Conservation (phyloP, 352 stramenopile genomes). For the Phytophthora agathidicida region DNA sequence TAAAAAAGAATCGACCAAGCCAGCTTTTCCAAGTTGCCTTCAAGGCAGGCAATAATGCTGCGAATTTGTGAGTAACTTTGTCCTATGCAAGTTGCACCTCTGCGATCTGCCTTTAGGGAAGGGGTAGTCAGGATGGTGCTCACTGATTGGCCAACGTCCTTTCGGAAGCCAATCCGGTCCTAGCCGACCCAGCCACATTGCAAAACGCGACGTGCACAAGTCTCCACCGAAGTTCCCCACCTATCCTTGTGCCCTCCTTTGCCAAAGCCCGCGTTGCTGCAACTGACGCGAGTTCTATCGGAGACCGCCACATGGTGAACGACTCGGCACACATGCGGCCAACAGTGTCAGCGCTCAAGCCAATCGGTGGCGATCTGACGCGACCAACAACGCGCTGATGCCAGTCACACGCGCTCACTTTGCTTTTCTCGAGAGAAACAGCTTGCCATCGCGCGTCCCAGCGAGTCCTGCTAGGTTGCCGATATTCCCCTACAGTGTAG, state of each 20-base stretch:
- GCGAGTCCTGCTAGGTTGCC: conserved; percentile 11
- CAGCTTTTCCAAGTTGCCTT: no score
- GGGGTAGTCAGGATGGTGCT: neutral
- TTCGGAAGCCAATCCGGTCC: conserved; percentile 14
- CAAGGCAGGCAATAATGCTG: no score
- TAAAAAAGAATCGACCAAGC: neutral
- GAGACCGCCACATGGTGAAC: conserved; percentile 19
- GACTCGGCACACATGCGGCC: conserved; percentile 3
- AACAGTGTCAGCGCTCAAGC: neutral
- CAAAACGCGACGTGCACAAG: conserved; percentile 10
- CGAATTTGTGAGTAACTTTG: conserved; percentile 1
- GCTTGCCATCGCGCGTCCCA: conserved; percentile 18
- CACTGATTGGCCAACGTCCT: conserved; percentile 9
- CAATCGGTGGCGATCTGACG: neutral
- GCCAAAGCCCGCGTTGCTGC: neutral
- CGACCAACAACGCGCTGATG: conserved; percentile 24
- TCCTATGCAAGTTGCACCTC: no score
- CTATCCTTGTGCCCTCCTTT: conserved; percentile 30
- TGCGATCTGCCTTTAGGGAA: conserved; percentile 17
- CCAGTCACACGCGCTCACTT: conserved; percentile 22
- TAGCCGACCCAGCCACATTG: neutral
- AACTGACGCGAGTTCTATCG: conserved; percentile 16
- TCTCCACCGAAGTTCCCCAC: conserved; percentile 16
- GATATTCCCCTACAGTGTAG: conserved; percentile 26
- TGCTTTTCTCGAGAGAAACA: conserved; percentile 29